Conservation (phyloP, 345 rosid genomes). For the Pistacia integerrima region DNA sequence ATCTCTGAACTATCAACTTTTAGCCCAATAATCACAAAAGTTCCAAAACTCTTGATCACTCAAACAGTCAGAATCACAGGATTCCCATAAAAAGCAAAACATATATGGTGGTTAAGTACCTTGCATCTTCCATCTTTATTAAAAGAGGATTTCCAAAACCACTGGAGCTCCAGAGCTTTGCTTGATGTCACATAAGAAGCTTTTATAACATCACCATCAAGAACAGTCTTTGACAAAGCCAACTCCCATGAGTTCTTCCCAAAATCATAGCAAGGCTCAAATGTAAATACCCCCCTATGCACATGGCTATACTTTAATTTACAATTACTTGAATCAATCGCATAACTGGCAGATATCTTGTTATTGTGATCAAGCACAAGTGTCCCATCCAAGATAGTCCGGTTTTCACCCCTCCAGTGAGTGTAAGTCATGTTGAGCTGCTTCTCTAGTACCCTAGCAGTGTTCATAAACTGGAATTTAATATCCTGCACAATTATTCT, state of each 20-base stretch:
- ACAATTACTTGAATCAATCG: conserved; percentile 26
- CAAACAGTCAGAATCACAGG: neutral
- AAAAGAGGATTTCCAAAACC: conserved; percentile 28
- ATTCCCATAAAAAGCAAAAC: neutral
- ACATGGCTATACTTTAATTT: conserved; percentile 37
- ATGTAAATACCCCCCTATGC: conserved; percentile 25
- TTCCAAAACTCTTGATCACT: neutral
- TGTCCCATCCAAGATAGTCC: conserved; percentile 35
- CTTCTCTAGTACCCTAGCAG: conserved; percentile 27
- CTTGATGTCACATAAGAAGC: conserved; percentile 30
- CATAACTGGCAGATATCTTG: conserved; percentile 33
- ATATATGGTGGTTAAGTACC: conserved; percentile 23
- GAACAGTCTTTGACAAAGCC: conserved; percentile 32
- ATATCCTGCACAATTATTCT: conserved; percentile 27
- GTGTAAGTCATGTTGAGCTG: conserved; percentile 36
- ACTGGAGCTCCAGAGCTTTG: conserved; percentile 32
- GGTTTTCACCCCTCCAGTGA: conserved; percentile 23
- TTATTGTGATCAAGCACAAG: conserved; percentile 28
- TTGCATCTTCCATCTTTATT: conserved; percentile 30
- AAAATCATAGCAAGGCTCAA: conserved; percentile 41
- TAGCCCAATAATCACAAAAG: neutral
- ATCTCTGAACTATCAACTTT: neutral
- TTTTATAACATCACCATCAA: conserved; percentile 31
- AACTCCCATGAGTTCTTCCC: conserved; percentile 41
- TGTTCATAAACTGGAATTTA: conserved; percentile 42